A percentile compares a stretch with the other conserved stretches of the same genome.
Conservation (phyloP, 2,329 filamentous ascomycete genomes). For the Colletotrichum scovillei region DNA sequence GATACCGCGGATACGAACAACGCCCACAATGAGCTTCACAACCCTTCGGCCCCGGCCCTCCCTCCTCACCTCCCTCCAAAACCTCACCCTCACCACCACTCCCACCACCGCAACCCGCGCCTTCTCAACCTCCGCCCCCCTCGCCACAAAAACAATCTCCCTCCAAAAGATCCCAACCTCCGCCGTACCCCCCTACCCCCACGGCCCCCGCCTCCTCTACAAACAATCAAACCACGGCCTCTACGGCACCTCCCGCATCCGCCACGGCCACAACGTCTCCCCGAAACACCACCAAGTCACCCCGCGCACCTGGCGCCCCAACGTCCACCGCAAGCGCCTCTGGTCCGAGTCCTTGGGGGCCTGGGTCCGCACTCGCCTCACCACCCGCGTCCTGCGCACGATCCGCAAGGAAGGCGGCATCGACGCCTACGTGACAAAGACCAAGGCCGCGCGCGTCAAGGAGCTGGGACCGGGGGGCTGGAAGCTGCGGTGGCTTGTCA, state of each 20-base stretch:
- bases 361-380: slow-evolving; percentile 75
- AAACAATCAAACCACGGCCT: slow-evolving; percentile 84
- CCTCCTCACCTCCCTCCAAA: slow-evolving; percentile 20
- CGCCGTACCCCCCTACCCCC: slow-evolving; percentile 76
- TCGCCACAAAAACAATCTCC: slow-evolving; percentile 53
- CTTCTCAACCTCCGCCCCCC: slow-evolving; percentile 51
- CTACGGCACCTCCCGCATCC: slow-evolving; percentile 77
- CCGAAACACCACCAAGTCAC: slow-evolving; percentile 76
- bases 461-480: slow-evolving; percentile 92
- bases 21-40: slow-evolving; percentile 3
- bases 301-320: slow-evolving; percentile 79
- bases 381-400: slow-evolving; percentile 75
- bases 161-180: slow-evolving; percentile 57
- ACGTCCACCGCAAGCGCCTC: slow-evolving; percentile 76
- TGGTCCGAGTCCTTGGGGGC: slow-evolving; percentile 72
- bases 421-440: slow-evolving; percentile 89
- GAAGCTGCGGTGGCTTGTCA: slow-evolving; percentile 88
- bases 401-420: slow-evolving; percentile 90
- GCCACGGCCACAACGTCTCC: slow-evolving; percentile 83
- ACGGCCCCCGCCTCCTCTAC: slow-evolving; percentile 76
- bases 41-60: slow-evolving; percentile 11
- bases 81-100: slow-evolving; percentile 12
- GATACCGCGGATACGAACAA: slow-evolving; percentile 43
- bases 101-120: slow-evolving; percentile 6
- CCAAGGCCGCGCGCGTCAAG: slow-evolving; percentile 80